A percentile compares a stretch with the other conserved stretches of the same genome.
Conservation (phyloP, 192 early-diverging fungal genomes). For the Coemansia asiatica region DNA sequence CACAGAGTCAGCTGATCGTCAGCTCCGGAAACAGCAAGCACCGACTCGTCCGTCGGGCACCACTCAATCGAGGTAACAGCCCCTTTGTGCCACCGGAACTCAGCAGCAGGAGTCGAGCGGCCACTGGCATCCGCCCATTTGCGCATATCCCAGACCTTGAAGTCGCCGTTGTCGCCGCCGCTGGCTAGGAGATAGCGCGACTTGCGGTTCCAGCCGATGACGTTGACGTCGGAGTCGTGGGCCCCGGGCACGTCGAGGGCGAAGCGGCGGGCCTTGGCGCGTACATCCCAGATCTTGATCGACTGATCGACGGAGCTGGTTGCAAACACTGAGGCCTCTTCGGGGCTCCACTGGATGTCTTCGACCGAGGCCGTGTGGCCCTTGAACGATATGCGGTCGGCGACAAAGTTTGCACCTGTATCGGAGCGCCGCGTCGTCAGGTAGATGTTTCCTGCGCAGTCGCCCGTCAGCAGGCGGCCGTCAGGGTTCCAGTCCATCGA, state of each 20-base stretch:
- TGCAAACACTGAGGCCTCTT: conserved; percentile 88
- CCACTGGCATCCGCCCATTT: conserved; percentile 50
- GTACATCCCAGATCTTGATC: conserved; percentile 92
- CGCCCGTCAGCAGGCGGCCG: conserved; percentile 81
- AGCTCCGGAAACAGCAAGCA: conserved; percentile 86
- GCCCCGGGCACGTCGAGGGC: conserved; percentile 77
- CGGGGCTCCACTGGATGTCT: conserved; percentile 97
- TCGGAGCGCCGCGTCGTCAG: conserved; percentile 70
- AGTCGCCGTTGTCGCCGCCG: conserved; percentile 89
- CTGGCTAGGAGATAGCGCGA: conserved; percentile 85
- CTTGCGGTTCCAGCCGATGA: conserved; percentile 93
- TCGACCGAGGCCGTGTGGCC: conserved; percentile 89
- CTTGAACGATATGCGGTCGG: conserved; percentile 72
- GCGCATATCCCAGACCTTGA: conserved; percentile 95
- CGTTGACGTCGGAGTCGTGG: conserved; percentile 90
- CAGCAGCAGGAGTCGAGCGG: conserved; percentile 74
- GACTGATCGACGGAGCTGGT: conserved; percentile 89
- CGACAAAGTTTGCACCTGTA: conserved; percentile 62
- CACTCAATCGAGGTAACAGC: conserved; percentile 97
- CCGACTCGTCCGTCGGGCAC: conserved; percentile 89
- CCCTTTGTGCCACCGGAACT: conserved; percentile 90
- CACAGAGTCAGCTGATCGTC: conserved; percentile 97
- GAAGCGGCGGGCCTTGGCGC: conserved; percentile 66
- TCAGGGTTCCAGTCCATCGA: conserved; percentile 92
- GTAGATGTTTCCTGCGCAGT: conserved; percentile 76